Conservation (phyloP, 2,329 filamentous ascomycete species). For the Pseudogymnoascus destructans region DNA sequence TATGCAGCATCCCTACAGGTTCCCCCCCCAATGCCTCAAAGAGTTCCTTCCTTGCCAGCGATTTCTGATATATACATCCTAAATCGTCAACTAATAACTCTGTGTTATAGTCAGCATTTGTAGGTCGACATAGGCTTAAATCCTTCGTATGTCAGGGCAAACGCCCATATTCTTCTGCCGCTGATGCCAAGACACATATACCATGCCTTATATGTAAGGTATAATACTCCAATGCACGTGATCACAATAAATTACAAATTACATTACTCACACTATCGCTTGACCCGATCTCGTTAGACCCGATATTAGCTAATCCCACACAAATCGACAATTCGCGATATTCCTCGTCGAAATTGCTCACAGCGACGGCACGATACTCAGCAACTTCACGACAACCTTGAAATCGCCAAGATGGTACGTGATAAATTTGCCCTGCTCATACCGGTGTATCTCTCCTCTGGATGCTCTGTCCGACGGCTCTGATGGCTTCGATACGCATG, state of each 20-base stretch:
- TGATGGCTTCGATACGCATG: constrained; percentile 2
- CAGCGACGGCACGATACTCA: constrained; percentile 9
- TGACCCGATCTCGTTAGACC: constrained; percentile 3
- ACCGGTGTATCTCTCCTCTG: constrained; percentile 4
- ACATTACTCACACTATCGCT: background rate
- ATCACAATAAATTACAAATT: background rate
- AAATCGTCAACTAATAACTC: background rate
- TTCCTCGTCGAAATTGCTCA: constrained; percentile 9
- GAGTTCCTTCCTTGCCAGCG: background rate
- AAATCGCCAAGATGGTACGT: constrained; percentile 21
- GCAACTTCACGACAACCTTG: constrained; percentile 14
- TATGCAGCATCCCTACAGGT: background rate
- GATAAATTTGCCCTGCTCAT: constrained; percentile 7
- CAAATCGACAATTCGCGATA: constrained; percentile 10
- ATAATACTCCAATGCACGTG: background rate
- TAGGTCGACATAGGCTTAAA: constrained; percentile 1
- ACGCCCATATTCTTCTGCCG: background rate
- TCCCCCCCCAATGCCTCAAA: background rate
- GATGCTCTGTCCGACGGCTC: constrained; percentile 7
- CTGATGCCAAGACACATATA: background rate
- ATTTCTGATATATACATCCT: background rate
- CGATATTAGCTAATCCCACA: constrained; percentile 9
- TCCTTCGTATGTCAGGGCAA: background rate
- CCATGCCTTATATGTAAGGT: background rate
- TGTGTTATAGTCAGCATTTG: background rate